Evolutionary conservation across 23 red algal species (phyloP), one percentile per base, ranked within the genome.

Genomic region (Pyropia yezoensis): DNA sequence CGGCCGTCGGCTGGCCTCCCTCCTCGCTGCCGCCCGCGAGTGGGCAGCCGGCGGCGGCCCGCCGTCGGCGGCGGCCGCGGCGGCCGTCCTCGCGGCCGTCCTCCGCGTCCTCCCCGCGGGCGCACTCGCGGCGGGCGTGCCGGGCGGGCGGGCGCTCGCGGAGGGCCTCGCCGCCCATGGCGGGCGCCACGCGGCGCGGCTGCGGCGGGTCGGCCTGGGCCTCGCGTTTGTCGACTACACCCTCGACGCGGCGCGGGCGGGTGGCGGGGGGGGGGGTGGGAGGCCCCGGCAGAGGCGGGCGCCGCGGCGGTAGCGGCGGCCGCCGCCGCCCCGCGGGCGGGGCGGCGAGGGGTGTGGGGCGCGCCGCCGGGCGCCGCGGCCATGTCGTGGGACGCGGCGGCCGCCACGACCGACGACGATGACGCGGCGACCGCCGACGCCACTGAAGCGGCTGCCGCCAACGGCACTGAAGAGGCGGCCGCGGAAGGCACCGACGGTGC

Each of bases 31-130:
- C 34, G 73, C 68, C 57, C 55, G 79, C 1, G 79, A 84, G 18
- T 84, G 79, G 79, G 73, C 66, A 58, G 70, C 79, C 21, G 60
- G 33, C 45, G 79, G 79, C 14, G 79, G 79, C n/a, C 49, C 55
- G 15, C 54, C 60, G 29, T 74, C 60, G 47, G 69, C 68, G 27
- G 79, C 54, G 17, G 23, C 74, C 17, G 56, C 79, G 7, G 55
- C 68, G 0, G 57, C 66, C 25, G 68, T 84, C 1, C 59, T 84
- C 52, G 52, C 66, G 12, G 69, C 68, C 3, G 52, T 84, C 32
- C 67, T 84, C 26, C 57, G 67, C 67, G 53, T 56, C 14, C 6
- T 61, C 2, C 61, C 45, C 28, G 69, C 63, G 23, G 47, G 25
- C 21, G 33, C 67, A 1, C 65, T 57, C 26, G 69, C 54, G 22